Evolutionary conservation across 306 rosid species (phyloP).

Genomic region (Gastrolobium bilobum): DNA sequence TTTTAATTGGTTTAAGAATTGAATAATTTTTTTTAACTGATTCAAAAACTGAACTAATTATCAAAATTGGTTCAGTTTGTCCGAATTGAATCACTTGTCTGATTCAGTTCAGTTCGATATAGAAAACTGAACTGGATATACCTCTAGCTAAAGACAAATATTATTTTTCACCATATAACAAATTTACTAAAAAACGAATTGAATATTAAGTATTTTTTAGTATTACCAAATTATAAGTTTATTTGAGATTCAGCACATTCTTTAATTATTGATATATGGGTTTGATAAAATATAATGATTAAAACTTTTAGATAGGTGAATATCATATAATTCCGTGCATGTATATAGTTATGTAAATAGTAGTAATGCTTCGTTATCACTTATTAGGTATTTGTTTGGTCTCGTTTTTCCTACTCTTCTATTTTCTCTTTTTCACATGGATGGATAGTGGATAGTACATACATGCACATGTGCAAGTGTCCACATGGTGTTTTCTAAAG

Average conservation of each 20-base stretch:
- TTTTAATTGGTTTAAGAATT: too few species aligned
- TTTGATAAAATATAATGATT: background rate
- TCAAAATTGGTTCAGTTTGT: too few species aligned
- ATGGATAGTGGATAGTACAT: background rate
- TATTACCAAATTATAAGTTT: background rate
- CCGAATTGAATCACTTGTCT: too few species aligned
- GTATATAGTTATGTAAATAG: background rate
- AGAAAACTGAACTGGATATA: too few species aligned
- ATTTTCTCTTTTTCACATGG: constrained; percentile 19
- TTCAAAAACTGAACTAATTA: too few species aligned
- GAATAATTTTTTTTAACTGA: too few species aligned
- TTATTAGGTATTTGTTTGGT: background rate
- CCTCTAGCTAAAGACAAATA: too few species aligned
- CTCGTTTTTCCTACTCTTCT: background rate
- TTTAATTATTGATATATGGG: background rate
- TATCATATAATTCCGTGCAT: background rate
- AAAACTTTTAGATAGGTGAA: background rate
- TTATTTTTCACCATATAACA: too few species aligned
- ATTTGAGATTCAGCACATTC: background rate
- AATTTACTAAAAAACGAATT: background rate
- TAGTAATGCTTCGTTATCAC: too few species aligned
- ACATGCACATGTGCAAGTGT: constrained; percentile 41
- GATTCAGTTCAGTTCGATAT: too few species aligned
- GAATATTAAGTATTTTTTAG: background rate
- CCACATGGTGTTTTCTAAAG: background rate